A percentile compares a stretch with the other conserved stretches of the same genome.
phyloP scores from a whole-genome alignment of 2,329 filamentous ascomycete species.

The Magnaporthiopsis rhizophila region DNA sequence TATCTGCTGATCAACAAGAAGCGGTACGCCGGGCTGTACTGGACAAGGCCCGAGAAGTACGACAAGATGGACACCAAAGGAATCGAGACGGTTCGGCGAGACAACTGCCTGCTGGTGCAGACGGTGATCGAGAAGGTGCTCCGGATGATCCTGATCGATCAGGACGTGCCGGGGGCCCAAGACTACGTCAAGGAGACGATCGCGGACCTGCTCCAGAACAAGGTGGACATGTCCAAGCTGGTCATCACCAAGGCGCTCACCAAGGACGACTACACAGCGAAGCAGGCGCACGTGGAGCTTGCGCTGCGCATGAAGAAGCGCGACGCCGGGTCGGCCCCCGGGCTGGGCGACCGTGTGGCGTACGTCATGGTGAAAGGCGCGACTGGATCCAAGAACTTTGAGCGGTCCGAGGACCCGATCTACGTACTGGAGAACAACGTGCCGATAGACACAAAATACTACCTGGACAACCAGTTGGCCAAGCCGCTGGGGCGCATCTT shows the following conservation, averaged over 20 bases:
- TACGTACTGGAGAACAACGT: slow-evolving; percentile 97
- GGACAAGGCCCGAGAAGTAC: slow-evolving; percentile 88
- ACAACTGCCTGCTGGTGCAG: slow-evolving; percentile 92
- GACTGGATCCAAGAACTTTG: slow-evolving; percentile 86
- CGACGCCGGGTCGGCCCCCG: slow-evolving; percentile 87
- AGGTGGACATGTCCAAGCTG: slow-evolving; percentile 96
- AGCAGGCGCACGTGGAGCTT: slow-evolving; percentile 93
- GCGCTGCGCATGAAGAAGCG: slow-evolving; percentile 96
- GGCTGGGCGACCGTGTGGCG: slow-evolving; percentile 88
- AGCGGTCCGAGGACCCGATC: slow-evolving; percentile 94
- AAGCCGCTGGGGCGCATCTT: slow-evolving; percentile 94
- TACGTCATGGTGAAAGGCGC: slow-evolving; percentile 97
- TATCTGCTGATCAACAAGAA: slow-evolving; percentile 99
- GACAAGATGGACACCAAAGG: slow-evolving; percentile 99
- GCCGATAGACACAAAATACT: slow-evolving; percentile 96
- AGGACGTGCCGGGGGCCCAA: slow-evolving; percentile 83
- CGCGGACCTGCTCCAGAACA: slow-evolving; percentile 91
- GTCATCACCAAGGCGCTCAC: slow-evolving; percentile 97
- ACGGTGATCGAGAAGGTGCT: slow-evolving; percentile 96
- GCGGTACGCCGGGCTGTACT: slow-evolving; percentile 94
- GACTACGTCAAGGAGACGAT: slow-evolving; percentile 98
- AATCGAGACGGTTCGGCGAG: slow-evolving; percentile 94
- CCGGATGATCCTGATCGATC: slow-evolving; percentile 91
- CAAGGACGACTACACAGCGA: slow-evolving; percentile 81
- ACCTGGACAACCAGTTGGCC: slow-evolving; percentile 94